Evolutionary conservation across 352 stramenopile species (phyloP), one percentile per base, ranked within the genome.

Genomic region (Halophytophthora batemanensis): DNA sequence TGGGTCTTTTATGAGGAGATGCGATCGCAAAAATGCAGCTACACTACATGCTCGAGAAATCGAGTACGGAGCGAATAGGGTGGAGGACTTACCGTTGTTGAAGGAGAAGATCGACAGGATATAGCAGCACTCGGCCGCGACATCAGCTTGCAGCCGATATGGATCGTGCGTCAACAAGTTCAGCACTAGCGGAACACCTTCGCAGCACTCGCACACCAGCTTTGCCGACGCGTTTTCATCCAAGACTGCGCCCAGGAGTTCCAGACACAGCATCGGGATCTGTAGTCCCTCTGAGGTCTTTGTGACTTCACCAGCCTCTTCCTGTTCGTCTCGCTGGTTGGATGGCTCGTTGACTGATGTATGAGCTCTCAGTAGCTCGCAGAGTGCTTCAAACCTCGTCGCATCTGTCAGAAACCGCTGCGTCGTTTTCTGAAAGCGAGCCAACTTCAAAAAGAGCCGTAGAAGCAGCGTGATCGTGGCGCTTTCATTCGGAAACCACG

Each of bases 51-150:
- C 19, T 45, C 13, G 18, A 28, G 12, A 11, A 15, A 50, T 18
- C 39, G 19, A 39, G 1, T 11, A 11, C 19, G 35, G 14, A 28
- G 47, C 33, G 3, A 29, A 8, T 43, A 10, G 4, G 29, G n/a
- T n/a, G n/a, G n/a, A n/a, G 7, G n/a, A 71, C 71, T 48, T 33
- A 87, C 77, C 67, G 60, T 84, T 75, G 21, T 82, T 59, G 60
- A 76, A 77, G 1, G 77, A 76, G 52, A 74, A 85, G 6, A 74
- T 55, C 6, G 69, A 62, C n/a, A 87, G 64, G 25, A 86, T 49
- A 25, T 80, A 79, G 53, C 66, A 77, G 38, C 71, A 74, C 51
- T 86, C 74, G 10, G 60, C 67, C 17, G 70, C 61, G 23, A 84
- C 53, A 11, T 61, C 44, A 29, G 57, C 39, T 35, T 81, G 60